Percentiles rank a stretch among this genome's conserved stretches.
Evolutionary conservation across 805 yeast genomes (phyloP).

Genomic region (Metschnikowia peoriensis): DNA sequence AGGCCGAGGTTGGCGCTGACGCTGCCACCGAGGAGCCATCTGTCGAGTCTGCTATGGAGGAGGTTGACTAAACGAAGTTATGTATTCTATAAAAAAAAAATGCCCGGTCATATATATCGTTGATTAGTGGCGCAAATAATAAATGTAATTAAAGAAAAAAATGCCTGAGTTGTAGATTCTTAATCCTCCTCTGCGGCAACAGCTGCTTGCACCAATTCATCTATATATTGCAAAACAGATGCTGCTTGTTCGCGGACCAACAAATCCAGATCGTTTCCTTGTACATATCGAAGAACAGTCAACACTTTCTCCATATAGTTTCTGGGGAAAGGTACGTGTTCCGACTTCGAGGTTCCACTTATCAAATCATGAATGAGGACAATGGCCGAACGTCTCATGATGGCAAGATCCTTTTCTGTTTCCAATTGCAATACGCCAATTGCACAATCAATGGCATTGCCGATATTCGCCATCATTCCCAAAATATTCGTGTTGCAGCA

Average conservation of each 20-base stretch:
- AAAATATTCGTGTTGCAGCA: slow-evolving; percentile 58
- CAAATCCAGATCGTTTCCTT: slow-evolving; percentile 52
- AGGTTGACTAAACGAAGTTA: slow-evolving; percentile 71
- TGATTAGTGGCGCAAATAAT: background rate
- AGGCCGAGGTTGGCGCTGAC: slow-evolving; percentile 45
- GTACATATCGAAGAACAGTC: slow-evolving; percentile 42
- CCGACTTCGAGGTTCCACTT: slow-evolving; percentile 44
- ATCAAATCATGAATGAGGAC: slow-evolving; percentile 64
- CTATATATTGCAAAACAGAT: slow-evolving; percentile 30
- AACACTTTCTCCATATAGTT: slow-evolving; percentile 45
- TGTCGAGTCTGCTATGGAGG: slow-evolving; percentile 88
- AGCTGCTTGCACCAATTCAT: slow-evolving; percentile 24
- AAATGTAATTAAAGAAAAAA: background rate
- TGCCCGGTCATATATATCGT: background rate
- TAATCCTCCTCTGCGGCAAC: background rate
- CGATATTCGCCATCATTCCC: slow-evolving; percentile 48
- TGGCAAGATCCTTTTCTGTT: slow-evolving; percentile 40
- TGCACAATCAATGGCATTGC: slow-evolving; percentile 69
- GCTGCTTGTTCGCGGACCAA: slow-evolving; percentile 59
- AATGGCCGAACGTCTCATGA: slow-evolving; percentile 74
- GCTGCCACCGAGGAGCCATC: slow-evolving; percentile 43
- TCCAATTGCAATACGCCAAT: slow-evolving; percentile 71
- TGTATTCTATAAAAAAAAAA: slow-evolving; percentile 6
- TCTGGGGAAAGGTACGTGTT: slow-evolving; percentile 49
- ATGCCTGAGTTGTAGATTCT: too few species aligned